A percentile compares a stretch with the other conserved stretches of the same genome.
Conservation (phyloP, 306 rosid genomes). For the Lablab purpureus region DNA sequence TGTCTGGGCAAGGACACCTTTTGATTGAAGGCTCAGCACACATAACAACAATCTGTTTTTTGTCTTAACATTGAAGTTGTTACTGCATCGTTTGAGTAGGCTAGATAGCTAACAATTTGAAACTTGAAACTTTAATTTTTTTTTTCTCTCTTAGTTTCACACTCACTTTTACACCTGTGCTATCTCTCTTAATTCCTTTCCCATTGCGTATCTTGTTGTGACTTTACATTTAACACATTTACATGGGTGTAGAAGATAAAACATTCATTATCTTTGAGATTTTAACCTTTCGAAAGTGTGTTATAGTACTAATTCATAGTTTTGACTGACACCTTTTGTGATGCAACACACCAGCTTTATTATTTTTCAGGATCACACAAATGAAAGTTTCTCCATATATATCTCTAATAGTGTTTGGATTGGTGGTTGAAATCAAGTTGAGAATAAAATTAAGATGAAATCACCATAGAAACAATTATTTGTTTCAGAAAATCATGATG, state of each 20-base stretch:
- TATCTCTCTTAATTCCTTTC: not conserved
- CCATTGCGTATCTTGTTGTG: no score
- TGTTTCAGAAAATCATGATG: no score
- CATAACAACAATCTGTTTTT: not conserved
- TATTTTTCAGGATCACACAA: not conserved
- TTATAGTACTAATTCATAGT: not conserved
- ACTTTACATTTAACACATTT: not conserved
- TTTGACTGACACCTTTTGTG: not conserved
- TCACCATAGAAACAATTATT: no score
- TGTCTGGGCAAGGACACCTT: conserved; percentile 54
- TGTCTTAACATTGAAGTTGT: not conserved
- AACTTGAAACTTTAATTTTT: not conserved
- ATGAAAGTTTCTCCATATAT: not conserved
- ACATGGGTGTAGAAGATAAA: not conserved
- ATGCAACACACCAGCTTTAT: not conserved
- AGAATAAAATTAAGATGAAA: no score
- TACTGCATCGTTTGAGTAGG: not conserved
- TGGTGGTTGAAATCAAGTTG: not conserved
- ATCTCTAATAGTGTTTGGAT: not conserved
- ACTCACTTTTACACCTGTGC: conserved; percentile 3
- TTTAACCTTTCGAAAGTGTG: not conserved
- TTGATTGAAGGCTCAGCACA: conserved; percentile 14
- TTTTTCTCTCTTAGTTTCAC: not conserved
- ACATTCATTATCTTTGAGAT: not conserved
- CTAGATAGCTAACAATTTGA: not conserved